Base-by-base conservation (phyloP, 805 yeast genomes). In the Jamesozyma rosinii region DNA sequence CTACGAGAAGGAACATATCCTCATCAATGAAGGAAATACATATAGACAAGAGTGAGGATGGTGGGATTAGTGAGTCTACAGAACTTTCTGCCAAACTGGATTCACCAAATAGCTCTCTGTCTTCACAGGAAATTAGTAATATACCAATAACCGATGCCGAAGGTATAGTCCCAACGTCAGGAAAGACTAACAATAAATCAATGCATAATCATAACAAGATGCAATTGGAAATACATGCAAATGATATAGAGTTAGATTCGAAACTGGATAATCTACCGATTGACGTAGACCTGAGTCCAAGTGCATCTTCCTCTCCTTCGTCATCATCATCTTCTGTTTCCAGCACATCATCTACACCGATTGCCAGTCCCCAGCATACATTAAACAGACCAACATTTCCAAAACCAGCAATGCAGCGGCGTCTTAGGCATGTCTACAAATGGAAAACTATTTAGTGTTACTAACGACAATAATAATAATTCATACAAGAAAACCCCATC, bases 361-460 rank as follows among this genome's bases (percentile, higher is more conserved):
- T 51, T 14, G 43, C 46, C 4, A 48, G 50, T 18, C 50, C 52
- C 5, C 43, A 44, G 30, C 36, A 43, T 33, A 35, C 24, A 26
- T 6, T 11, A 8, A 11, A 19, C 3, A 34, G 13, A 3, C 21
- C 18, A 21, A 17, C 13, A 5, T 13, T 20, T 22, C 14, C 24
- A 30, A 29, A 17, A 20, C 11, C 39, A 29, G 15, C 29, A 17
- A 21, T n/a, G 5, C 18, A 36, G 17, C 47, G 44, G 35, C 48
- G 44, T 38, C 51, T 48, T 48, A 48, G 51, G 51, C 51, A 43
- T 41, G 41, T 41, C 47, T 48, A 42, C 44, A 30, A 33, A 38
- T 30, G 39, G 42, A 3, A 43, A 35, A 24, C 21, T 36, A 19
- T 27, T 26, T 3, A 40, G 33, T 20, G 32, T 40, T 5, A 34